phyloP scores from a whole-genome alignment of 345 rosid species.

The Bruguiera gymnorhiza region DNA sequence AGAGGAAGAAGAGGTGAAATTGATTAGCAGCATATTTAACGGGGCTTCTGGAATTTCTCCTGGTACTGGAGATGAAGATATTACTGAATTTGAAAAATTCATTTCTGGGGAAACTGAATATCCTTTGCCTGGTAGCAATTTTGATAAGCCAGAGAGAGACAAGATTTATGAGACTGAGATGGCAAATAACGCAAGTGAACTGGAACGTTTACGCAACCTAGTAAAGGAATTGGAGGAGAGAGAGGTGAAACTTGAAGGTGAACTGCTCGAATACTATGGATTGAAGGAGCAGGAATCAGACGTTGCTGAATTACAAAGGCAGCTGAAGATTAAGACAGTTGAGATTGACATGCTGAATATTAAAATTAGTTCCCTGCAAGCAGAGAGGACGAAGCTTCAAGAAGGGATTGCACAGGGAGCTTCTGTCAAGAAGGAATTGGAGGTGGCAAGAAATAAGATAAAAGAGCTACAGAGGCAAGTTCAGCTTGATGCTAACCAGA shows the following conservation, averaged over 20 bases:
- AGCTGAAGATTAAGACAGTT: constrained; percentile 87
- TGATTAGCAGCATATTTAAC: constrained; percentile 75
- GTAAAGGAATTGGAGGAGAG: constrained; percentile 85
- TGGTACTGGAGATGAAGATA: constrained; percentile 55
- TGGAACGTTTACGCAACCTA: constrained; percentile 62
- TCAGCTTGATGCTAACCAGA: constrained; percentile 90
- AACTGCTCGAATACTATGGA: constrained; percentile 89
- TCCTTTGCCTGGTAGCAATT: constrained; percentile 51
- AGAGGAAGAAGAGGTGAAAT: constrained; percentile 87
- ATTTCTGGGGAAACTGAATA: constrained; percentile 78
- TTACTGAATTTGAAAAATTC: constrained; percentile 77
- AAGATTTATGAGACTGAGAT: constrained; percentile 58
- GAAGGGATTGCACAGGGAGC: constrained; percentile 58
- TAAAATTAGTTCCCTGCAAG: constrained; percentile 74
- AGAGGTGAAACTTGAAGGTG: constrained; percentile 93
- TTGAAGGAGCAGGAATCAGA: constrained; percentile 88
- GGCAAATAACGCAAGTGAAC: constrained; percentile 70
- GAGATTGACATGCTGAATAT: constrained; percentile 91
- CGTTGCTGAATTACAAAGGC: constrained; percentile 67
- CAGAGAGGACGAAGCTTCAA: constrained; percentile 87
- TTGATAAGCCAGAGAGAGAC: constrained; percentile 56
- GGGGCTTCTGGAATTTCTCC: constrained; percentile 40
- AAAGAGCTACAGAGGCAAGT: constrained; percentile 90
- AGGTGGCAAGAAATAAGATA: constrained; percentile 70
- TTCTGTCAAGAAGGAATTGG: constrained; percentile 65